Percentiles rank a stretch among this genome's conserved stretches.
phyloP scores from a whole-genome alignment of 179 eudicot species.

The Silene coronaria region DNA sequence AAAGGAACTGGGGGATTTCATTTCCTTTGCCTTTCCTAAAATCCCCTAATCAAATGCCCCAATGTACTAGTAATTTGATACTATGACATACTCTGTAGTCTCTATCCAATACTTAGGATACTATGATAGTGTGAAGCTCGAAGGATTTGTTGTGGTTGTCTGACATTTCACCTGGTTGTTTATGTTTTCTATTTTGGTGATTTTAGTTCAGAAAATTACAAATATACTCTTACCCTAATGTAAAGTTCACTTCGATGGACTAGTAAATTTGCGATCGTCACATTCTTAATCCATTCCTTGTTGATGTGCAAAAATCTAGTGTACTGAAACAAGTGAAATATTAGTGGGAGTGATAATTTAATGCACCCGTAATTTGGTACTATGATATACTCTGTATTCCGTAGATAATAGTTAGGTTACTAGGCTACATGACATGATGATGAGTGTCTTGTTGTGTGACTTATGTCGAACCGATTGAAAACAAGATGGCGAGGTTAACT shows the following conservation, averaged over 20 bases:
- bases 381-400: neutral
- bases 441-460: slow-evolving; percentile 18
- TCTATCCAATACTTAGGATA: neutral
- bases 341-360: neutral
- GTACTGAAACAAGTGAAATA: neutral
- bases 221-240: neutral
- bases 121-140: neutral
- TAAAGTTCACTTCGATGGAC: neutral
- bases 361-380: neutral
- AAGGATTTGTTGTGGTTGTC: neutral
- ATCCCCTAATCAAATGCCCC: too few relatives aligned
- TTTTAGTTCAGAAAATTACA: neutral
- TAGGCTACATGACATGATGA: slow-evolving; percentile 13
- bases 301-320: too few relatives aligned
- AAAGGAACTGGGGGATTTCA: too few relatives aligned
- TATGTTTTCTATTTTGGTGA: neutral
- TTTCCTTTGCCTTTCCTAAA: too few relatives aligned
- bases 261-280: too few relatives aligned
- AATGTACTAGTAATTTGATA: neutral
- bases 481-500: slow-evolving; percentile 26
- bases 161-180: too few relatives aligned
- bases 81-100: neutral
- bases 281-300: too few relatives aligned
- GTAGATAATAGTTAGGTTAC: slow-evolving; percentile 2
- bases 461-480: slow-evolving; percentile 23